Percentiles rank a stretch among this genome's conserved stretches.
Evolutionary conservation across 2,329 filamentous ascomycete genomes (phyloP).

Genomic region (Fusarium subtropicale): DNA sequence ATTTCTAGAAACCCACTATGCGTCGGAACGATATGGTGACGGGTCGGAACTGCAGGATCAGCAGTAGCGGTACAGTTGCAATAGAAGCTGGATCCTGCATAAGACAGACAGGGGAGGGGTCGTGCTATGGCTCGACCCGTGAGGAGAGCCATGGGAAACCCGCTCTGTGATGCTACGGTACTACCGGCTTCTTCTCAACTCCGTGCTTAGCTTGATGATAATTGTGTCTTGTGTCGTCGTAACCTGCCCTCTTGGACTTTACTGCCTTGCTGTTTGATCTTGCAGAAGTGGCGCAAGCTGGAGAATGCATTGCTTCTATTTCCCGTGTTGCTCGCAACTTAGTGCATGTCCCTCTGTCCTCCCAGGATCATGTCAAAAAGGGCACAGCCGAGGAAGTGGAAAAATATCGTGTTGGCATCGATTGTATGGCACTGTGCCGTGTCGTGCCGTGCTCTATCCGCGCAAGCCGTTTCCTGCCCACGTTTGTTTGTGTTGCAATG

Average conservation of each 20-base stretch:
- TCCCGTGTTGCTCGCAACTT: slow-evolving; percentile 2
- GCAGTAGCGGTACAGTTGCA: slow-evolving; percentile 5
- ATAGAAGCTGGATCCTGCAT: slow-evolving; percentile 21
- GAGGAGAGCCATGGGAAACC: slow-evolving; percentile 12
- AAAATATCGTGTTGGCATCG: slow-evolving; percentile 8
- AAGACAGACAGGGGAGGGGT: slow-evolving; percentile 5
- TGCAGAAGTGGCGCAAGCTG: slow-evolving; percentile 21
- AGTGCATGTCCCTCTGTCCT: slow-evolving; percentile 6
- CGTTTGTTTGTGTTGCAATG: slow-evolving; percentile 30
- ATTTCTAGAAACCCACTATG: slow-evolving; percentile 40
- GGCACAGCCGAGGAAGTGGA: slow-evolving; percentile 1
- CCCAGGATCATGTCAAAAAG: not conserved
- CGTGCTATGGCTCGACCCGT: not conserved
- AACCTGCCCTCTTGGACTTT: slow-evolving; percentile 3
- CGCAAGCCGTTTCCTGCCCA: slow-evolving; percentile 18
- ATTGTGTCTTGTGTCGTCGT: slow-evolving; percentile 8
- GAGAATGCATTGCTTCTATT: not conserved
- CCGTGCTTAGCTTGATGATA: slow-evolving; percentile 7
- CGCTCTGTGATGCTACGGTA: slow-evolving; percentile 17
- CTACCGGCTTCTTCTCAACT: slow-evolving; percentile 10
- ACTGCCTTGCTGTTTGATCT: not conserved
- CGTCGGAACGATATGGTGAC: slow-evolving; percentile 24
- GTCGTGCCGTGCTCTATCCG: not conserved
- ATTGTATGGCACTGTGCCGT: not conserved
- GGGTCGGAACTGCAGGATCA: slow-evolving; percentile 27